phyloP scores from a whole-genome alignment of 2,329 filamentous ascomycete genomes.

The Myriosclerotinia duriaeana region DNA sequence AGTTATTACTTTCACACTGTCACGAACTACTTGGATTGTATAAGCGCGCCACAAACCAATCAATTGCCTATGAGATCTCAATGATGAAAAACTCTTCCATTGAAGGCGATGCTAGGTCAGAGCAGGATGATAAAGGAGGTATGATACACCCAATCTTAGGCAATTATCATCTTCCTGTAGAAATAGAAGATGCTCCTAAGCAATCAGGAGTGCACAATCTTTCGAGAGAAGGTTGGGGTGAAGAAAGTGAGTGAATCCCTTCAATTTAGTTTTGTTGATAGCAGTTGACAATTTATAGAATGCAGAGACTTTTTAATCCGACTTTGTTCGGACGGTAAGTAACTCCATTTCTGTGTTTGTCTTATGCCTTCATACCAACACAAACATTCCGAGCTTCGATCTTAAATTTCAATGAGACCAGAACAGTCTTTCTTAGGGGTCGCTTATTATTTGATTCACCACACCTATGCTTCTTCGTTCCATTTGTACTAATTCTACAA shows the following conservation, averaged over 20 bases:
- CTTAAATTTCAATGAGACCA: background rate
- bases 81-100: slow-evolving; percentile 4
- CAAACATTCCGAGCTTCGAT: background rate
- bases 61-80: background rate
- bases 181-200: slow-evolving; percentile 22
- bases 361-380: background rate
- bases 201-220: slow-evolving; percentile 27
- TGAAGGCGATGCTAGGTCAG: background rate
- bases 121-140: background rate
- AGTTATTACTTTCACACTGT: background rate
- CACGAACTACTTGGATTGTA: background rate
- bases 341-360: background rate
- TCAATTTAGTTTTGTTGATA: background rate
- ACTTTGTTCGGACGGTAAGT: slow-evolving; percentile 40
- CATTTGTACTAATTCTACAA: background rate
- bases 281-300: slow-evolving; percentile 39
- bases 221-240: slow-evolving; percentile 28
- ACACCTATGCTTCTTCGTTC: background rate
- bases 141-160: slow-evolving; percentile 18
- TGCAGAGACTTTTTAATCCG: slow-evolving; percentile 49
- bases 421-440: background rate
- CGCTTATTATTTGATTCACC: too few relatives aligned
- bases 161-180: slow-evolving; percentile 23
- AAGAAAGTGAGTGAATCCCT: slow-evolving; percentile 26
- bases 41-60: background rate